Evolutionary conservation across 2,329 filamentous ascomycete species (phyloP), one percentile per base, ranked within the genome.

Genomic region (Diaporthe eres): DNA sequence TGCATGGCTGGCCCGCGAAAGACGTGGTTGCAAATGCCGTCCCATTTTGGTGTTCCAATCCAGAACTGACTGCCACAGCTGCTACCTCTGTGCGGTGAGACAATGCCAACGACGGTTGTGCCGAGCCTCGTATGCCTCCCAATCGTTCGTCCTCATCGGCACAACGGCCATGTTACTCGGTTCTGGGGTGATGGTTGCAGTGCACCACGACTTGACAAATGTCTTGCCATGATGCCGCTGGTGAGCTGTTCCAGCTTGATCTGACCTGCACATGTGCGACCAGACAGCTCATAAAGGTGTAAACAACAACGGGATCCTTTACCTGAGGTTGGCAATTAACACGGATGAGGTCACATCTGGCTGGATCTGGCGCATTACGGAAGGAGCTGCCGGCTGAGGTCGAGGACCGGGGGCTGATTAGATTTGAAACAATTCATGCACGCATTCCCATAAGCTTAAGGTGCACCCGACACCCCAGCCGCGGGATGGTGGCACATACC

Each of bases 371-470:
- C 37, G 39, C 13, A 5, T 44, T 28, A 19, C 4, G 39, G 13
- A 44, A 28, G 15, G 13, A 3, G 31, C 39, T 44, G 39, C n/a
- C 28, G n/a, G 39, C 37, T 22, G 58, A 47, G 60, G 60, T 22
- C 19, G 57, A 37, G 57, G 34, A 47, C 6, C 19, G 34, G 65
- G 22, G 13, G 12, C 8, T 28, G 49, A 70, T 42, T 70, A 28
- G 65, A 42, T 70, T 42, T 55, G 65, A 55, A 70, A 70, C 65
- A 70, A 42, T 42, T 42, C 49, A 70, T 70, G 65, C 44, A 57
- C 8, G 6, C 28, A 34, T 63, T 63, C n/a, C 61, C 42, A 9
- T 28, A 49, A 34, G 61, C 42, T 47, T 31, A 65, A 34, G 42
- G 55, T 8, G 28, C 55, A 42, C 57, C 57, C 57, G 37, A 37